Base-by-base conservation (phyloP, 148 eudicot species). In the Camellia granthamiana region DNA sequence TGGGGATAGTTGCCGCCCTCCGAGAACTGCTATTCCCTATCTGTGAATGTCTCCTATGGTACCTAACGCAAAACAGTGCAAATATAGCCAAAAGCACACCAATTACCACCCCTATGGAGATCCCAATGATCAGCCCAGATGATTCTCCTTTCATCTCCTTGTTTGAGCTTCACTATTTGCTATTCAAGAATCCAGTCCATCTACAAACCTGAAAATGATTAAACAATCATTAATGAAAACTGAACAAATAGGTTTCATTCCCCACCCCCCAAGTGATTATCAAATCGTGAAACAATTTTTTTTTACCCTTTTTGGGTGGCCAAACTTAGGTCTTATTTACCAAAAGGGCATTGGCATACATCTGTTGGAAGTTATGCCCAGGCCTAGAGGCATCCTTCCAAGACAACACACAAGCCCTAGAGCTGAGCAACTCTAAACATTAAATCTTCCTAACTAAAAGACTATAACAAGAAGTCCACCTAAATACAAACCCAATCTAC, bases 61-160 rank as follows among this genome's bases (percentile, higher is more conserved):
- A 90, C 81, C 95, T 86, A 76, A 91, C 58, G 85, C 94, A 93
- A 72, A 89, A 84, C 51, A 95, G 66, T 23, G 91, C 88, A 72
- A 82, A 74, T 72, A 91, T 42, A 7, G 98, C 98, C 85, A 89
- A 83, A 78, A 86, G 78, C 44, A 91, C 85, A 75, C 98, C 98
- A 56, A 95, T 88, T 23, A 95, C 98, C 19, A 95, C 90, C 43
- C 98, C 98, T 60, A 93, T 93, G 12, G 98, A 92, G 75, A 92
- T 84, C 59, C 98, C 98, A 65, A 91, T 81, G 56, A 92, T 88
- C 86, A 94, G 84, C 7, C 92, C 94, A 47, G 88, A 82, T 77
- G 93, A 84, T 77, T 82, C 77, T 41, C 16, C 90, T 83, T 82
- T 84, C 98, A 94, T 94, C 82, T 86, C 84, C 77, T 81, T 73